Base-by-base conservation (phyloP, 1,284 basidiomycete species). In the Bjerkandera adusta region DNA sequence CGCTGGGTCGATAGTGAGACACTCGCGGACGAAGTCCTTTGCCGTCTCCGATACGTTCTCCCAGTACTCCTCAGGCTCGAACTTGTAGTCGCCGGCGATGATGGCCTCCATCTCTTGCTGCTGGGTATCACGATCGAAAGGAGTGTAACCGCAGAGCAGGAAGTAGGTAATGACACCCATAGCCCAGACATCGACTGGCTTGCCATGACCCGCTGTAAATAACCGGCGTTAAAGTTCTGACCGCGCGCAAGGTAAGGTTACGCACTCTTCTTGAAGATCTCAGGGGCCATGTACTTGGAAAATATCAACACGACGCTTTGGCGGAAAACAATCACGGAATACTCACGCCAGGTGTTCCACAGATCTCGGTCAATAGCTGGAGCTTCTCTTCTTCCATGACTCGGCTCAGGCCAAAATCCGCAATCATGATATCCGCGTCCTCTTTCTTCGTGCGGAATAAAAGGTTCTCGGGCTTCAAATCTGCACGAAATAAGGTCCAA, bases 151-250 rank as follows among this genome's bases (percentile, higher is more conserved):
- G 42, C 92, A 93, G 43, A 97, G 84, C 4, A 97, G 73, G 83
- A 97, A 97, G 70, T 94, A 95, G 4, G 92, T 89, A 66, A 97
- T 93, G 45, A 97, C 94, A 47, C 94, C 94, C 79, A 97, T 94
- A 0, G 94, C 93, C 93, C 93, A 97, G 53, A 98, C 76, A 63
- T 97, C 96, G 21, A 98, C 96, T 1, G 96, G 94, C 69, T 93
- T 97, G 34, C 91, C 85, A 60, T 99, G 95, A 0, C 96, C 96
- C 43, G 83, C 88, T 90, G 61, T 20, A 43, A 12, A 25, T 42
- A 21, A 24, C 32, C 42, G 41, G 58, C 42, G 56, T 48, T 53
- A 24, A 24, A 35, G 12, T 13, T 24, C 37, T 3, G 45, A 41
- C 47, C 47, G 43, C 18, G 36, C 32, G 38, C 30, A 30, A 25